Evolutionary conservation across 2,329 filamentous ascomycete species (phyloP), one percentile per base, ranked within the genome.

Genomic region (Cladosporium sp.): DNA sequence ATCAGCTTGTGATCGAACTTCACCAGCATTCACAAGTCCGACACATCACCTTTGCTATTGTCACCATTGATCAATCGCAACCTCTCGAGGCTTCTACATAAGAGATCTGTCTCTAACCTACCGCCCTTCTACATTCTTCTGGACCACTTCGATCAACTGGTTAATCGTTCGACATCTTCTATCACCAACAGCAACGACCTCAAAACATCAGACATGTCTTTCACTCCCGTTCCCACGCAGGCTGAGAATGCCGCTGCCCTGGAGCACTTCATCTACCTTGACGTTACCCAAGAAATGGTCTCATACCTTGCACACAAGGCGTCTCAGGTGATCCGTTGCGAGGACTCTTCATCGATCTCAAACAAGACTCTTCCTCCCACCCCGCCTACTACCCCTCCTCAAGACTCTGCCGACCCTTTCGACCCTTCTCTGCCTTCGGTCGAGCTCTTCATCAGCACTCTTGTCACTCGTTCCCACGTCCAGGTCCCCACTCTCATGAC

Each of bases 401-500:
- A 78, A 58, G 66, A 75, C 53, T 58, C 65, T 43, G 61, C 76
- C 66, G 57, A 71, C 65, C 76, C 80, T 59, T 72, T 70, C 53
- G 76, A 77, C 53, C 65, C 71, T 22, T 50, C 63, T 22, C 65
- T 98, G 27, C 93, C 93, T 3, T 84, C 86, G 0, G 75, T 97
- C 30, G 88, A 95, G 69, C 80, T 84, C 52, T 98, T 97, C 77
- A 97, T 98, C 72, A 85, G 82, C 43, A 89, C 90, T 56, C 79
- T 98, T 25, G 91, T 97, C 54, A 82, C 88, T 64, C 86, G 87
- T 53, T 97, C 92, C 58, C 95, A 96, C 69, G 93, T 97, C 25
- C 92, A 97, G 76, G 91, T 96, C 47, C 88, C 93, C 11, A 98
- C 93, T 7, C 80, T 98, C 59, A 97, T 98, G 93, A 92, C 89